Conservation (phyloP, 495 filamentous ascomycete genomes). For the Hypoxylon perforatum region DNA sequence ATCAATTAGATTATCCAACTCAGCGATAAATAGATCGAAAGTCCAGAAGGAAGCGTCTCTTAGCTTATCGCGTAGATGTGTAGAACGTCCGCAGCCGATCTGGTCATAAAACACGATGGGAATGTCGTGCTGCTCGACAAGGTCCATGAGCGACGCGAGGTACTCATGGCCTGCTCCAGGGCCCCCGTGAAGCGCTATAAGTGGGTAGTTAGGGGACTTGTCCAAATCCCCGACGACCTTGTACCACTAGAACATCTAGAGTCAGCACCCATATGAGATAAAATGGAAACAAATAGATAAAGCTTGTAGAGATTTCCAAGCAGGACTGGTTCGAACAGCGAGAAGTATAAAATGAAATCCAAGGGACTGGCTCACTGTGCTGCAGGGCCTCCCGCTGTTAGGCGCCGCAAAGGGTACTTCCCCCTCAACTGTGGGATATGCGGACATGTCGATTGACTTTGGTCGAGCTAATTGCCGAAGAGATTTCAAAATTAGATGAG, state of each 20-base stretch:
- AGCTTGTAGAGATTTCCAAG: too few species aligned
- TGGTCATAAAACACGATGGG: conserved; percentile 69
- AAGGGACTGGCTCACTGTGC: too few species aligned
- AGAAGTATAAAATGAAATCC: not conserved
- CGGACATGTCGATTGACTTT: too few species aligned
- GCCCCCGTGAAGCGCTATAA: conserved; percentile 59
- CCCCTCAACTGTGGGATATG: too few species aligned
- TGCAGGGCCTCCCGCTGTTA: not conserved
- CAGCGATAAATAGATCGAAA: conserved; percentile 64
- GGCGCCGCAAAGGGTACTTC: not conserved
- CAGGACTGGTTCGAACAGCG: not conserved
- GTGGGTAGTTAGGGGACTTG: conserved; percentile 31
- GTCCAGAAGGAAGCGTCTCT: too few species aligned
- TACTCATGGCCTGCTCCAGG: conserved; percentile 61
- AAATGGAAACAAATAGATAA: too few species aligned
- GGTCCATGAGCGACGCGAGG: conserved; percentile 53
- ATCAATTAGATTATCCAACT: conserved; percentile 63
- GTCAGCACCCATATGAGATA: not conserved
- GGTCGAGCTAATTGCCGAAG: too few species aligned
- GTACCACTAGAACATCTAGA: conserved; percentile 51
- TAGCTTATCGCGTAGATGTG: conserved; percentile 58
- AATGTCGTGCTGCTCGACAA: conserved; percentile 49
- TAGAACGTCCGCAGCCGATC: conserved; percentile 62
- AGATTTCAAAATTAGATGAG: too few species aligned
- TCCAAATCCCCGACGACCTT: conserved; percentile 51